Conservation (phyloP, 345 rosid species). For the sweet orange (Citrus sinensis) region DVS_A1.0 CM039166.1:15340001-15340500, state of each 20-base stretch:
- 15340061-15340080: background rate
- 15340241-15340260: background rate
- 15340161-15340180: background rate
- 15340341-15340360: conserved; percentile 50
- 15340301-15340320: background rate
- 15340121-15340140: background rate
- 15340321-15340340: background rate
- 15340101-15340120: background rate
- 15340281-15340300: background rate
- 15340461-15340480: background rate
- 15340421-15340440: conserved; percentile 55
- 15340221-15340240: background rate
- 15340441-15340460: background rate
- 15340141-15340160: background rate
- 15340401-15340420: conserved; percentile 81
- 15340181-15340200: background rate
- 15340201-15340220: background rate
- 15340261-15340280: background rate
- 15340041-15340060: background rate
- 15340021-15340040: background rate
- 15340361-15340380: conserved; percentile 61
- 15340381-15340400: conserved; percentile 11
- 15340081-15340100: background rate
- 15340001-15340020: background rate
- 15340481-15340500: background rate